Conservation (phyloP, 208 protist species). For the Crithidia thermophila region DNA sequence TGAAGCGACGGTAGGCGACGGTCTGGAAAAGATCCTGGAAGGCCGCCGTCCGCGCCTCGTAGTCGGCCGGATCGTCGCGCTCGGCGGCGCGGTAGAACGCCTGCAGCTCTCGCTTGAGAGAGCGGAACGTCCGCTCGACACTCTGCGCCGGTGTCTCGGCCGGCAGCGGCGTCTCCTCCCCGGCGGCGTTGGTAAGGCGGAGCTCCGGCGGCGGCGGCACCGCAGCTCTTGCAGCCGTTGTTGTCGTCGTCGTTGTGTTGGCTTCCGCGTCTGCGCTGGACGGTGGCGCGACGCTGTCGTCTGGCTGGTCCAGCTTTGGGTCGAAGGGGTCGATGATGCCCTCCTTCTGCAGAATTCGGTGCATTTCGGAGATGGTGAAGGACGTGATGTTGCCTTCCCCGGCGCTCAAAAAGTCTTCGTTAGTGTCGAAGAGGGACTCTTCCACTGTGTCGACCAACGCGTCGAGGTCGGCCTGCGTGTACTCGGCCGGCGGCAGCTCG, state of each 20-base stretch:
- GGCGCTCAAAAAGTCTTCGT: conserved; percentile 47
- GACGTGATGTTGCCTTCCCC: conserved; percentile 16
- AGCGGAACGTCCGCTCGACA: background rate
- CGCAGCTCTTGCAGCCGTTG: background rate
- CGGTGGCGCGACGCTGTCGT: background rate
- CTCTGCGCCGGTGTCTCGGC: background rate
- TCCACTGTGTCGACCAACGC: conserved; percentile 53
- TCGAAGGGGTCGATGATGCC: conserved; percentile 19
- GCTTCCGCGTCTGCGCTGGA: too few species aligned
- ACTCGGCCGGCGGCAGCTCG: conserved; percentile 46
- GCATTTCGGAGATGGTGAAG: conserved; percentile 23
- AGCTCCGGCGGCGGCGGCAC: background rate
- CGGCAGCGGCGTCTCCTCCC: background rate
- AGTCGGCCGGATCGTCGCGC: background rate
- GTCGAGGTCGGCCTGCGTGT: conserved; percentile 59
- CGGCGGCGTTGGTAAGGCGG: background rate
- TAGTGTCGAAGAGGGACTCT: conserved; percentile 51
- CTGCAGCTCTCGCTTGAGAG: conserved; percentile 5
- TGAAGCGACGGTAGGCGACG: conserved; percentile 27
- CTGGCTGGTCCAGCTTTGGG: conserved; percentile 3
- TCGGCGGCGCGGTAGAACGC: conserved; percentile 8
- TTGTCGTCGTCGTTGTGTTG: background rate
- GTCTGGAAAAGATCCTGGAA: conserved; percentile 5
- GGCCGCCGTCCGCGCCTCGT: background rate
- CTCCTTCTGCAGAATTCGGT: conserved; percentile 16